Base-by-base conservation (phyloP, 352 stramenopile genomes). In the Pythium vanterpoolii region DNA sequence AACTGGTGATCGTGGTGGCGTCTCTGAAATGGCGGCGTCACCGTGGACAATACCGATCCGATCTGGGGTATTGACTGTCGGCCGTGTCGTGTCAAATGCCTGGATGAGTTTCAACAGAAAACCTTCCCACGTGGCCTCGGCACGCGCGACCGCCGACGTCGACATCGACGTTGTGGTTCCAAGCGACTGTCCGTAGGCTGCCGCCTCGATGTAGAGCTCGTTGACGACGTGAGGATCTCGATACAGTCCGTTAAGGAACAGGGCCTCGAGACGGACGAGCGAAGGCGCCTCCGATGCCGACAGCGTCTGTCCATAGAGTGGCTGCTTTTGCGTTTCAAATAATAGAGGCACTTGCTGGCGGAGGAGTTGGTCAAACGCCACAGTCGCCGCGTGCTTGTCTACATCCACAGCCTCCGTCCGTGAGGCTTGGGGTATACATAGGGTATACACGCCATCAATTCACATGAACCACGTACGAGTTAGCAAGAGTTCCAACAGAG, bases 91-190 rank as follows among this genome's bases (percentile, higher is more conserved):
- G 42, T 80, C 79, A 16, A 87, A 56, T 23, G 26, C 46, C 28
- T 84, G 76, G 38, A 89, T 74, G 46, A 93, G 42, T 43, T 82
- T 86, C 10, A 78, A 27, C 21, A 90, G 40, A 33, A 87, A 52
- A 3, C 75, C 74, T 45, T 76, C 56, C 83, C 83, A 93, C 26
- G 65, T 86, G 0, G 76, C 57, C 1, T 73, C 78, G 46, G 50
- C 56, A 13, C 73, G 58, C 14, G 62, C 53, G 4, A 38, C 60
- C 27, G 45, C 67, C 16, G 46, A 42, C 4, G 63, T 52, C 39
- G 46, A 42, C 4, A 62, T 52, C 39, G 67, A 42, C 21, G 61
- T 27, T n/a, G 73, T 51, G 2, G 76, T 71, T 19, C 87, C 74
- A 3, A 90, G 66, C 40, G 83, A 90, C 16, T 86, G 36, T 0